Conservation (phyloP, 2,329 filamentous ascomycete species). For the Aphanocladium album region DNA sequence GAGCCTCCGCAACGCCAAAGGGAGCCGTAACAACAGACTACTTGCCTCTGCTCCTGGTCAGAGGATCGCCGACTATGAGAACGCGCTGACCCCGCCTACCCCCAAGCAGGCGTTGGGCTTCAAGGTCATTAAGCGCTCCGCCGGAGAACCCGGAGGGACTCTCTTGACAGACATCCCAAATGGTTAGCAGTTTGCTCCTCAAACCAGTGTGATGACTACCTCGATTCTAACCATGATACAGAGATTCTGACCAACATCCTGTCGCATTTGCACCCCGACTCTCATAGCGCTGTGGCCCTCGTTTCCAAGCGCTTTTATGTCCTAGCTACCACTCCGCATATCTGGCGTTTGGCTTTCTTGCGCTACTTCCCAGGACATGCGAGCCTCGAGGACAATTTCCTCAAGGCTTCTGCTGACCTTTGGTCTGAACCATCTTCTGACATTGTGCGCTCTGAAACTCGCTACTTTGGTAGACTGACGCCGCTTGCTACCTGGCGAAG, state of each 20-base stretch:
- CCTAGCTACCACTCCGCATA: slow-evolving; percentile 84
- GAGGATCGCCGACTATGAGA: slow-evolving; percentile 57
- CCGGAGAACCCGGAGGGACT: slow-evolving; percentile 32
- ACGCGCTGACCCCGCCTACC: slow-evolving; percentile 45
- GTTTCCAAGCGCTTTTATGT: slow-evolving; percentile 84
- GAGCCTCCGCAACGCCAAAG: slow-evolving; percentile 34
- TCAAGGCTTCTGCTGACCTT: slow-evolving; percentile 31
- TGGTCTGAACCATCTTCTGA: slow-evolving; percentile 46
- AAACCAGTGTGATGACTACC: too few species aligned
- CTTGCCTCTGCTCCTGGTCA: slow-evolving; percentile 39
- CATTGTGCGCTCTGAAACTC: slow-evolving; percentile 63
- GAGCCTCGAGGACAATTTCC: slow-evolving; percentile 25
- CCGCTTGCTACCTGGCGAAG: slow-evolving; percentile 88
- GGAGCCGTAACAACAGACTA: slow-evolving; percentile 17
- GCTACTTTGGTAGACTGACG: slow-evolving; percentile 78
- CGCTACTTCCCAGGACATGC: slow-evolving; percentile 80
- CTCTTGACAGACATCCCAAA: slow-evolving; percentile 66
- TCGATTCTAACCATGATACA: slow-evolving; percentile 31
- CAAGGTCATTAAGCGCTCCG: slow-evolving; percentile 48
- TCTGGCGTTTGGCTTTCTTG: slow-evolving; percentile 88
- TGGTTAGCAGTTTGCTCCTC: slow-evolving; percentile 49
- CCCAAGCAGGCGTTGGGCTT: slow-evolving; percentile 48
- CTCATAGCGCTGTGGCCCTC: slow-evolving; percentile 74
- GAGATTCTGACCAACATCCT: slow-evolving; percentile 90
- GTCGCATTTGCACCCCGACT: slow-evolving; percentile 82